Evolutionary conservation across 2,329 filamentous ascomycete genomes (phyloP), one percentile per base, ranked within the genome.

Genomic region (Xylariaceae sp.): DNA sequence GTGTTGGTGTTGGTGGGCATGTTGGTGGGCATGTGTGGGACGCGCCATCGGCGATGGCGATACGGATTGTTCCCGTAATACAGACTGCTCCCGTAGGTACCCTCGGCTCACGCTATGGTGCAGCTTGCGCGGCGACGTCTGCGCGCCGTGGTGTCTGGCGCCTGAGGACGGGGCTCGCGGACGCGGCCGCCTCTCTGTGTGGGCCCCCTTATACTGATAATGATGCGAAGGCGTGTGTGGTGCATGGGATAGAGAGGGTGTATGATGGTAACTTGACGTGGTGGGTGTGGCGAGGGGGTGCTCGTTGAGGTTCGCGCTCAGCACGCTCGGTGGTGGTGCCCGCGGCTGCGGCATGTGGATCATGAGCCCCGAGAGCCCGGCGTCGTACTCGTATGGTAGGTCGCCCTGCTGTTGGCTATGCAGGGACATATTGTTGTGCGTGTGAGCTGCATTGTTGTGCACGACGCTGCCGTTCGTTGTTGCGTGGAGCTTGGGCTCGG

Each of bases 151-250:
- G 64, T 84, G 79, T 17, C 81, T 75, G 14, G 82, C 79, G 2
- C 82, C 82, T 0, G 82, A 81, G 1, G 81, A 84, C 1, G 81
- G 82, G 4, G 82, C 82, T 9, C 79, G 76, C 1, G 82, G 82
- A 48, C 80, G 80, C 11, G 78, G 77, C 28, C 76, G 75, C 26
- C 75, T 73, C 37, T 79, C 76, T 16, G 65, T 65, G 54, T 64
- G 49, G 21, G 47, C 33, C 4, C 16, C 40, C 12, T 52, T 58
- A 54, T 63, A 55, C 19, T 61, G 58, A 23, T 65, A 53, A 31
- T 63, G 62, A 19, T 37, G 44, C 23, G 41, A 6, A 40, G 37
- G 39, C 5, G 72, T 70, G 41, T 34, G 72, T 3, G 29, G 53
- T 56, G 29, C 36, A 48, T 49, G 60, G 40, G 14, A 34, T 3